Base-by-base conservation (phyloP, 768 basidiomycete genomes). In the Clathrus columnatus region DNA sequence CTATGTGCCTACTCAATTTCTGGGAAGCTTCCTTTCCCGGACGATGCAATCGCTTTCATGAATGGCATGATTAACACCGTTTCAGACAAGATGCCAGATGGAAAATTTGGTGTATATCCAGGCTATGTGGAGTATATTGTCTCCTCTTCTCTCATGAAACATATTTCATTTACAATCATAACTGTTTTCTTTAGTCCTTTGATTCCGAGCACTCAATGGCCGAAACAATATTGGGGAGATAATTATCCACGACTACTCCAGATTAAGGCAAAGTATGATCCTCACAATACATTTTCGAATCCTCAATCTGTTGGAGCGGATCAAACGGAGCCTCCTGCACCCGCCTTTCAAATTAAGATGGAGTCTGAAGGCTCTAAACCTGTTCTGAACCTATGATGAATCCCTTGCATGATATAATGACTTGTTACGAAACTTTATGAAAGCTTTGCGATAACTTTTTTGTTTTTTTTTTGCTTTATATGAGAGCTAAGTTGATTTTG, bases 231-330 rank as follows among this genome's bases (percentile, higher is more conserved):
- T 56, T 72, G 71, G 71, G 71, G 70, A 8, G 20, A 46, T 4
- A 72, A 72, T 59, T 70, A 72, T 54, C 51, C 57, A 5, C 55
- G 52, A 26, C 61, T 71, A 2, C 58, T 70, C 0, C 45, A 44
- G 5, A 61, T 71, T 50, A 71, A 72, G 60, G 50, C 57, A 30
- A 69, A 70, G 59, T 72, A 70, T 24, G 48, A 49, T 30, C 48
- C 48, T 5, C 20, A 49, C n/a, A 49, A 49, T 49, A 5, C 26
- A 8, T 21, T 49, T 26, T 16, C 18, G 3, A 49, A 49, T 49
- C 48, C 48, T 26, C 48, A 49, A 24, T 49, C 48, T 26, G 48
- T 47, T 14, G 46, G 48, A 3, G 36, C 36, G 11, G 36, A 36
- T 36, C 36, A 36, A 36, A 11, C 36, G n/a, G 11, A 11, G 7